phyloP scores from a whole-genome alignment of 495 filamentous ascomycete species.

The Daldinia childiae region DNA sequence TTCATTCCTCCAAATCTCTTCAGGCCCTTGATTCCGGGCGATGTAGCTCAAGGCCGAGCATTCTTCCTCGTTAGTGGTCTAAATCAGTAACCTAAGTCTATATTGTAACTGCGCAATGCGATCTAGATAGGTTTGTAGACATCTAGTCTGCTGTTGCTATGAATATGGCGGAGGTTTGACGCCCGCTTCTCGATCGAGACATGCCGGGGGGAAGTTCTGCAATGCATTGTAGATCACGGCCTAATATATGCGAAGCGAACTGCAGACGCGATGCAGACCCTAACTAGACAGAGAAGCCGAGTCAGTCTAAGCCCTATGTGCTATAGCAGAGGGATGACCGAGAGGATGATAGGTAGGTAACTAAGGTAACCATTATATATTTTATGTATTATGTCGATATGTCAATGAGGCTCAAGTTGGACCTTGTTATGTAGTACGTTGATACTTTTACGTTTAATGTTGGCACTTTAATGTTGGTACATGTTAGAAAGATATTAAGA shows the following conservation, averaged over 20 bases:
- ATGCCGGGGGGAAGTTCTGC: conserved; percentile 26
- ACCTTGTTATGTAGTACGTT: not conserved
- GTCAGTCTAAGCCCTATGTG: conserved; percentile 16
- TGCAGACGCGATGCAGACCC: conserved; percentile 32
- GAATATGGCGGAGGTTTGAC: conserved; percentile 27
- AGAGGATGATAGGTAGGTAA: not conserved
- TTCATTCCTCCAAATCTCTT: conserved; percentile 1
- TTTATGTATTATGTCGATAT: conserved; percentile 8
- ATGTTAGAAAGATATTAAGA: no score
- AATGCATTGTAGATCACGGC: conserved; percentile 39
- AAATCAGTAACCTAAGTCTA: no score
- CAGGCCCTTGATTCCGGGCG: conserved; percentile 9
- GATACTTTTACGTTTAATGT: not conserved
- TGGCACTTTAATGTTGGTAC: not conserved
- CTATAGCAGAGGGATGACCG: not conserved
- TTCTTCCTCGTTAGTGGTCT: no score
- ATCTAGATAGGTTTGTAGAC: not conserved
- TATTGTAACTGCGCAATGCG: not conserved
- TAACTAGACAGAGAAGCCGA: conserved; percentile 1
- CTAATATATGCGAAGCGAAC: conserved; percentile 19
- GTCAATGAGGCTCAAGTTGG: conserved; percentile 11
- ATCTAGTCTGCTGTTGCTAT: not conserved
- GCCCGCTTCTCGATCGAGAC: conserved; percentile 32
- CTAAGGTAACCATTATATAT: not conserved
- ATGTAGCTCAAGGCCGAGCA: no score